Evolutionary conservation across 2,329 filamentous ascomycete species (phyloP).

Genomic region (Keithomyces neogunnii): DNA sequence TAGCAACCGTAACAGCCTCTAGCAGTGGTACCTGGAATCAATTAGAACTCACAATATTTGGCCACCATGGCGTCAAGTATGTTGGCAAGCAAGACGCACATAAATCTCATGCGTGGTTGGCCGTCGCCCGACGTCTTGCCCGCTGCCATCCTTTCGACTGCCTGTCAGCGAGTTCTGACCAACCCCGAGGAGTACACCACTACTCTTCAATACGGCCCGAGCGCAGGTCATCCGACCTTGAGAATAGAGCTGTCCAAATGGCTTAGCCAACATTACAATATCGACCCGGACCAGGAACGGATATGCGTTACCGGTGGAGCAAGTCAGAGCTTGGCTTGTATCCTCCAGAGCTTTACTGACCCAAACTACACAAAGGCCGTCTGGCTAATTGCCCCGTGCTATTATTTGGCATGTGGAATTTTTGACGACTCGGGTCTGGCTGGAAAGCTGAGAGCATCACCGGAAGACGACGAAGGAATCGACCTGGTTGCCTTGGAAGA

Average conservation of each 20-base stretch:
- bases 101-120: conserved; percentile 64
- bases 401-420: conserved; percentile 77
- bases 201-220: conserved; percentile 72
- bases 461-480: conserved; percentile 71
- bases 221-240: conserved; percentile 64
- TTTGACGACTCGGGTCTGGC: conserved; percentile 74
- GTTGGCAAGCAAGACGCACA: conserved; percentile 25
- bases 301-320: conserved; percentile 82
- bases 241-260: conserved; percentile 61
- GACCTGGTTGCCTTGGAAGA: conserved; percentile 47
- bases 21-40: neutral
- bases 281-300: conserved; percentile 38
- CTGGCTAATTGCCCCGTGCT: conserved; percentile 76
- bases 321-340: conserved; percentile 69
- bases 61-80: neutral
- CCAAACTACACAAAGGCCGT: conserved; percentile 64
- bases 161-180: conserved; percentile 52
- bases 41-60: neutral
- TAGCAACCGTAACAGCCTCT: no score
- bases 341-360: conserved; percentile 75
- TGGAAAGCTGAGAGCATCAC: conserved; percentile 57
- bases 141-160: conserved; percentile 48
- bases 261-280: conserved; percentile 55
- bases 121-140: conserved; percentile 58
- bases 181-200: conserved; percentile 45